Conservation (phyloP, 495 filamentous ascomycete genomes). For the Aspergillus wentii region DNA sequence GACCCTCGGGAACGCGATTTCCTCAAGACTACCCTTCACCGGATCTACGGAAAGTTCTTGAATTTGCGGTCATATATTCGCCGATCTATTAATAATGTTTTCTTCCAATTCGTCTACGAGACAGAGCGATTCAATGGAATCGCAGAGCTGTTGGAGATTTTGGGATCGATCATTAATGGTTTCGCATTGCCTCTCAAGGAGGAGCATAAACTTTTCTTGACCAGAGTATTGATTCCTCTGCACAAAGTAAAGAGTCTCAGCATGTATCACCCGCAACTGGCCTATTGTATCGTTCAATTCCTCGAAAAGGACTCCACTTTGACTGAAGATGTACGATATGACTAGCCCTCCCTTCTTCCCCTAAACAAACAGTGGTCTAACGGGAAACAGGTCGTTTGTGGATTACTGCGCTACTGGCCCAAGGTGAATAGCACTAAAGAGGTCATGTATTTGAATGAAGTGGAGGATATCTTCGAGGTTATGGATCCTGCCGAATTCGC, state of each 20-base stretch:
- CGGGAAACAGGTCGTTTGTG: slow-evolving; percentile 73
- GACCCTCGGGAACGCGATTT: slow-evolving; percentile 97
- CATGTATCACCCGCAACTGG: slow-evolving; percentile 99
- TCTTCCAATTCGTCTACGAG: slow-evolving; percentile 99
- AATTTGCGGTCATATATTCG: slow-evolving; percentile 96
- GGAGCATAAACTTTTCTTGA: slow-evolving; percentile 98
- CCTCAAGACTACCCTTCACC: slow-evolving; percentile 94
- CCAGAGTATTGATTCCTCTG: slow-evolving; percentile 82
- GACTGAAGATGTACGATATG: slow-evolving; percentile 80
- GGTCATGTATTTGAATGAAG: slow-evolving; percentile 99
- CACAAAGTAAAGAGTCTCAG: slow-evolving; percentile 99
- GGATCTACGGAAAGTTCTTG: slow-evolving; percentile 98
- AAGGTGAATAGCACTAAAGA: slow-evolving; percentile 99
- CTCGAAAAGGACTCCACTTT: slow-evolving; percentile 95
- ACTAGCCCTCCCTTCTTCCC: background rate
- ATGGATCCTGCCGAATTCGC: slow-evolving; percentile 99
- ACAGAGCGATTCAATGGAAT: slow-evolving; percentile 98
- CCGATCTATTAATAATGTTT: slow-evolving; percentile 99
- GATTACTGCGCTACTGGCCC: slow-evolving; percentile 94
- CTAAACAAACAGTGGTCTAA: slow-evolving; percentile 5
- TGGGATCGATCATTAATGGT: slow-evolving; percentile 98
- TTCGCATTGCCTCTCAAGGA: slow-evolving; percentile 97
- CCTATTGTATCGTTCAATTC: slow-evolving; percentile 99
- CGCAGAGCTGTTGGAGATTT: slow-evolving; percentile 91
- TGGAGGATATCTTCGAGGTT: slow-evolving; percentile 99